Conservation (phyloP, 108 stramenopile genomes). For the Nitzschia palea region DNA sequence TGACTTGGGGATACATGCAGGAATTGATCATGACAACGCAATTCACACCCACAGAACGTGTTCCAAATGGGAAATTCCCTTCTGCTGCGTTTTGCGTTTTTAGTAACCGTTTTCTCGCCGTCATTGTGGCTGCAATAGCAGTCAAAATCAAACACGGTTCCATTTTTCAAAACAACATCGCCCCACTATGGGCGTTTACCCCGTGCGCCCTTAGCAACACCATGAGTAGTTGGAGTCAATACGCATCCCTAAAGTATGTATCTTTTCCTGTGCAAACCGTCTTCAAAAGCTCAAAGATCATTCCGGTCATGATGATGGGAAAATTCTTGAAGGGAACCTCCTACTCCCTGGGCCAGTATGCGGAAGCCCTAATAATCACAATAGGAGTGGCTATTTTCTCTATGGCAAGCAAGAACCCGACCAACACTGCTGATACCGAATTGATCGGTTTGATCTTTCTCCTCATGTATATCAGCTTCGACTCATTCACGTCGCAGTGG, state of each 20-base stretch:
- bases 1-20: constrained; percentile 98
- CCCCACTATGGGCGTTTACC: constrained; percentile 91
- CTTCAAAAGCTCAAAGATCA: constrained; percentile 97
- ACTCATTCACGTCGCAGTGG: constrained; percentile 99
- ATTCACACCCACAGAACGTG: constrained; percentile 75
- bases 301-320: constrained; percentile 98
- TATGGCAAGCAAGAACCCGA: constrained; percentile 62
- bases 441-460: constrained; percentile 90
- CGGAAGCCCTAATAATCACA: constrained; percentile 91
- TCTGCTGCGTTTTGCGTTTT: constrained; percentile 97
- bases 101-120: constrained; percentile 94
- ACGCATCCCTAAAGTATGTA: constrained; percentile 94
- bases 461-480: constrained; percentile 91
- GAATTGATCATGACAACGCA: constrained; percentile 95
- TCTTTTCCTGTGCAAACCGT: constrained; percentile 98
- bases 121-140: constrained; percentile 88
- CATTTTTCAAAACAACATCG: constrained; percentile 72
- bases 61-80: constrained; percentile 87
- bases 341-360: constrained; percentile 88
- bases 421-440: constrained; percentile 60
- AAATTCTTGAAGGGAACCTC: constrained; percentile 78
- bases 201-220: constrained; percentile 96
- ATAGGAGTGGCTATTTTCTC: constrained; percentile 91
- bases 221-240: constrained; percentile 96
- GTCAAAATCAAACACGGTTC: constrained; percentile 81